Evolutionary conservation across 2,329 filamentous ascomycete species (phyloP).

Genomic region (Microdochium nivale): DNA sequence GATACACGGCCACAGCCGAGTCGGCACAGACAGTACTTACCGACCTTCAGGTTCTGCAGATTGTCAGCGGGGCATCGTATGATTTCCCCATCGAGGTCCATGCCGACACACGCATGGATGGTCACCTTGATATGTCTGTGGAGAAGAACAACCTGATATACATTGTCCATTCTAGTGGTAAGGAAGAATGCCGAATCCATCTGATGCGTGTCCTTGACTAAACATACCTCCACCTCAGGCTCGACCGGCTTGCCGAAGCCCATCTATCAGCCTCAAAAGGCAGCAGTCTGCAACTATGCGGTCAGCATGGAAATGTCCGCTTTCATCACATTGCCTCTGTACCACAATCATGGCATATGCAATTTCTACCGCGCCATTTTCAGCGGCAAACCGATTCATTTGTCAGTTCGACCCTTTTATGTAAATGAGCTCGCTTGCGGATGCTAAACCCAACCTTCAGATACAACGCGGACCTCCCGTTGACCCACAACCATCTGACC

Average conservation of each 20-base stretch:
- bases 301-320: constrained; percentile 28
- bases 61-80: constrained; percentile 15
- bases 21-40: constrained; percentile 9
- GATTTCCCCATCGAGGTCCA: constrained; percentile 21
- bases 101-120: constrained; percentile 18
- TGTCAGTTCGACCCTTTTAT: constrained; percentile 15
- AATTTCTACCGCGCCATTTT: constrained; percentile 44
- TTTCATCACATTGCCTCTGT: constrained; percentile 49
- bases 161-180: constrained; percentile 17
- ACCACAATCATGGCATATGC: constrained; percentile 50
- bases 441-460: not conserved
- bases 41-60: constrained; percentile 13
- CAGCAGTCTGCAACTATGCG: constrained; percentile 38
- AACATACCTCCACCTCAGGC: constrained; percentile 27
- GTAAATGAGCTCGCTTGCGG: not conserved
- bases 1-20: constrained; percentile 11
- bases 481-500: constrained; percentile 40
- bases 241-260: constrained; percentile 56
- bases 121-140: constrained; percentile 20
- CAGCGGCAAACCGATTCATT: constrained; percentile 36
- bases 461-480: constrained; percentile 44
- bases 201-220: constrained; percentile 5
- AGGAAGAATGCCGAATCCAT: constrained; percentile 3
- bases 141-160: constrained; percentile 14
- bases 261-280: constrained; percentile 47